Evolutionary conservation across 2,329 filamentous ascomycete genomes (phyloP), one percentile per base, ranked within the genome.

Genomic region (Ophiosphaerella korrae): DNA sequence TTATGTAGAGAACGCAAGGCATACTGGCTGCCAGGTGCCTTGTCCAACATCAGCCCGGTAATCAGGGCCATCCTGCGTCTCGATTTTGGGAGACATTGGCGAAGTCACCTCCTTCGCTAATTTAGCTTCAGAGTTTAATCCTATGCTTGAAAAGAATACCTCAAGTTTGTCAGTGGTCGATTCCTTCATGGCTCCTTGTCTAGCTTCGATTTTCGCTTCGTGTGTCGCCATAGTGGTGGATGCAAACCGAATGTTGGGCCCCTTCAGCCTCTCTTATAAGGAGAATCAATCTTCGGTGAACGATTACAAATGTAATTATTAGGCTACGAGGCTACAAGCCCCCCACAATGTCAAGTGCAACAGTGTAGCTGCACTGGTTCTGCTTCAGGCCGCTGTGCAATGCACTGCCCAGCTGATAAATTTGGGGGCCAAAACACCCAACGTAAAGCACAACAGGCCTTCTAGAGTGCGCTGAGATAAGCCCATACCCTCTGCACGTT

Each of bases 381-480:
- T 35, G 8, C 14, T 14, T 35, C 33, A 35, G 33, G 42, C 13
- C 18, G 48, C 42, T 39, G 35, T 33, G 42, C 48, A 33, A 23
- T 45, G 42, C 36, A 40, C 31, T 9, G 32, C 36, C 42, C 48
- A 45, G 7, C 42, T 5, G 12, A 50, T 3, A 12, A 50, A 7
- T 42, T 26, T 50, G 42, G 48, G 42, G 48, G 48, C 48, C 36
- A 50, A 29, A 45, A 50, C 16, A 36, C 48, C 48, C 24, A 50
- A 12, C 38, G 42, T 31, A 18, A 50, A 45, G 29, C 39, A 50
- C 29, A 42, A 18, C n/a, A 45, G 7, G 11, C 42, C 36, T 29
- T 45, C 42, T 12, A 40, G n/a, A 18, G 32, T 13, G 12, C 42
- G 42, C 26, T 45, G 48, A 40, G 48, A 50, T 31, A 35, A 31